Evolutionary conservation across 1,139 yeast genomes (phyloP).

Genomic region (Hyphopichia fennica): DNA sequence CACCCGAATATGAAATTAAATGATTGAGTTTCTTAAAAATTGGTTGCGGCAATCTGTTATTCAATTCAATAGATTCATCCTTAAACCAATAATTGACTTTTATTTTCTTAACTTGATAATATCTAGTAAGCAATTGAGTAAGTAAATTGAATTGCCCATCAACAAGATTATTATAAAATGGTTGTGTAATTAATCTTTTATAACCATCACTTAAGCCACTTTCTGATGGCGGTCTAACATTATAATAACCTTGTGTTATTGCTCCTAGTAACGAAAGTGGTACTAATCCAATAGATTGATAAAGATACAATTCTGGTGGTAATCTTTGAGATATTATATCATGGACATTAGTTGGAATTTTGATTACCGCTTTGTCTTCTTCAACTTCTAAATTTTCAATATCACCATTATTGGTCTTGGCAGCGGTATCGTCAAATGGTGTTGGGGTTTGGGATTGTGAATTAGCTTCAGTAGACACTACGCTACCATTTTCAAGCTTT

Average conservation of each 20-base stretch:
- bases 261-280: conserved; percentile 68
- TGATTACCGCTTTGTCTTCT: conserved; percentile 15
- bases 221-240: conserved; percentile 72
- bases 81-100: conserved; percentile 62
- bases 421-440: conserved; percentile 2
- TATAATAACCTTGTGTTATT: conserved; percentile 61
- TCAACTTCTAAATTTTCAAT: conserved; percentile 3
- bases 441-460: not conserved
- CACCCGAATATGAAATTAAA: conserved; percentile 30
- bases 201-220: conserved; percentile 61
- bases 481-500: not conserved
- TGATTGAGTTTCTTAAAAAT: conserved; percentile 28
- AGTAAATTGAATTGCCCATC: conserved; percentile 67
- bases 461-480: not conserved
- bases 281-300: conserved; percentile 75
- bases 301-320: conserved; percentile 84
- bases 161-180: conserved; percentile 47
- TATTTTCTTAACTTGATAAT: conserved; percentile 76
- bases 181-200: conserved; percentile 50
- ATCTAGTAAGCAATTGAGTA: conserved; percentile 76
- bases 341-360: conserved; percentile 76
- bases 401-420: conserved; percentile 1
- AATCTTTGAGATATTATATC: conserved; percentile 82
- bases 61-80: conserved; percentile 45
- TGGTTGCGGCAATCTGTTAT: conserved; percentile 53